Evolutionary conservation across 2,329 filamentous ascomycete genomes (phyloP).

Genomic region (Biscogniauxia sp.): DNA sequence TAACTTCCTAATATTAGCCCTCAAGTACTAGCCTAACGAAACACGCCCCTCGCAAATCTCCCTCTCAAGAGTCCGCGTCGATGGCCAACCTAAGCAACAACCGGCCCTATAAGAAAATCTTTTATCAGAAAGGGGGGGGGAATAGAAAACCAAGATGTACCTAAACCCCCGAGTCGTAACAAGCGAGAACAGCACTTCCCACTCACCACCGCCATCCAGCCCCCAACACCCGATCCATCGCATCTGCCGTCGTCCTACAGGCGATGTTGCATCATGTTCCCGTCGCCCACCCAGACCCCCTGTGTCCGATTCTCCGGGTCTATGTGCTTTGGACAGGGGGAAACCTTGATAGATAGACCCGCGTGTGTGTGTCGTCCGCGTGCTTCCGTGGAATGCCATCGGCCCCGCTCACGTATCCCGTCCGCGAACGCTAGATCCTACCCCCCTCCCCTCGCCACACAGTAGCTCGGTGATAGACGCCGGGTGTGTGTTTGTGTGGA

Average conservation of each 20-base stretch:
- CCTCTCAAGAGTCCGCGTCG: too few relatives aligned
- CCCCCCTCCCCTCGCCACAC: slow-evolving; percentile 14
- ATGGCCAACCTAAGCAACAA: too few relatives aligned
- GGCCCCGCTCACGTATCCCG: slow-evolving; percentile 29
- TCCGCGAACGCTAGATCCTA: slow-evolving; percentile 25
- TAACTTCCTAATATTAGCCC: too few relatives aligned
- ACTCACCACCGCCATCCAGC: background rate
- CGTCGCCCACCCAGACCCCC: slow-evolving; percentile 30
- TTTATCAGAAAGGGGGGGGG: too few relatives aligned
- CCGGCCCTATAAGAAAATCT: too few relatives aligned
- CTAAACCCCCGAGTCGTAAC: too few relatives aligned
- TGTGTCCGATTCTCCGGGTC: slow-evolving; percentile 25
- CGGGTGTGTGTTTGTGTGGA: slow-evolving; percentile 27
- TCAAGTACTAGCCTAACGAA: too few relatives aligned
- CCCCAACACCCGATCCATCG: slow-evolving; percentile 26
- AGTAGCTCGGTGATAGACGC: slow-evolving; percentile 21
- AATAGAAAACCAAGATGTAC: too few relatives aligned
- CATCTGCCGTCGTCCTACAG: slow-evolving; percentile 22
- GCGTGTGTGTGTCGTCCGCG: slow-evolving; percentile 27
- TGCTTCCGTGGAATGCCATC: slow-evolving; percentile 24
- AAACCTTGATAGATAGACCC: slow-evolving; percentile 27
- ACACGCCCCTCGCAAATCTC: too few relatives aligned
- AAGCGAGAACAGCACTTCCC: too few relatives aligned
- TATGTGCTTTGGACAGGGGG: slow-evolving; percentile 24
- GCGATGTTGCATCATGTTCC: slow-evolving; percentile 25